phyloP scores from a whole-genome alignment of 2,329 filamentous ascomycete genomes.

The Cordyceps pruinosa region DNA sequence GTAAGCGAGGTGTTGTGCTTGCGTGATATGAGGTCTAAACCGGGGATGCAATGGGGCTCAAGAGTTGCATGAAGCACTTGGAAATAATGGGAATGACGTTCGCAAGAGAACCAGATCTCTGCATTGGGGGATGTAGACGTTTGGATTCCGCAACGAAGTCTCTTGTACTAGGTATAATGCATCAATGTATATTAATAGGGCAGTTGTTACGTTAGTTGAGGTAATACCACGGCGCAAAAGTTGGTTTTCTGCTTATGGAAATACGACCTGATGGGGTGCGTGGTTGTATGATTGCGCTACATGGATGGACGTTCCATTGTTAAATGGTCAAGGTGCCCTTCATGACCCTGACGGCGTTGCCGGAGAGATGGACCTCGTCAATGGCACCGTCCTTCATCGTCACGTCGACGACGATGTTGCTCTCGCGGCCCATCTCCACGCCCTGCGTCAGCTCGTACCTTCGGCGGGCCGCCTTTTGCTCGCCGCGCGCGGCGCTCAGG shows the following conservation, averaged over 20 bases:
- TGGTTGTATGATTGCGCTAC: not conserved
- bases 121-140: conserved; percentile 11
- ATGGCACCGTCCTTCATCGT: conserved; percentile 24
- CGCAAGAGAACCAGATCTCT: not conserved
- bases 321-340: conserved; percentile 25
- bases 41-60: not conserved
- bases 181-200: conserved; percentile 33
- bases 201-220: conserved; percentile 22
- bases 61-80: conserved; percentile 5
- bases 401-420: conserved; percentile 45
- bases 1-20: not conserved
- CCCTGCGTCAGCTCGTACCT: conserved; percentile 55
- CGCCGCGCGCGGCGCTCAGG: conserved; percentile 38
- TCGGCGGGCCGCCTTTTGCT: conserved; percentile 24
- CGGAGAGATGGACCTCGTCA: conserved; percentile 26
- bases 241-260: conserved; percentile 6
- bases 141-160: conserved; percentile 5
- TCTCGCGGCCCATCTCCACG: conserved; percentile 58
- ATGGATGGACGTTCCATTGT: not conserved
- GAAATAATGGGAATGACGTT: conserved; percentile 7
- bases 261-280: not conserved
- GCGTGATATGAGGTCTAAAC: not conserved
- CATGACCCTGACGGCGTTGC: conserved; percentile 30
- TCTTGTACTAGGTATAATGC: conserved; percentile 26
- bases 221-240: conserved; percentile 19